Percentiles rank a stretch among this genome's conserved stretches.
These are phyloP conservation scores for Phytophthora crassamura DNA, from an alignment of 352 stramenopile genomes.

Conservation along the genomic window DNA sequence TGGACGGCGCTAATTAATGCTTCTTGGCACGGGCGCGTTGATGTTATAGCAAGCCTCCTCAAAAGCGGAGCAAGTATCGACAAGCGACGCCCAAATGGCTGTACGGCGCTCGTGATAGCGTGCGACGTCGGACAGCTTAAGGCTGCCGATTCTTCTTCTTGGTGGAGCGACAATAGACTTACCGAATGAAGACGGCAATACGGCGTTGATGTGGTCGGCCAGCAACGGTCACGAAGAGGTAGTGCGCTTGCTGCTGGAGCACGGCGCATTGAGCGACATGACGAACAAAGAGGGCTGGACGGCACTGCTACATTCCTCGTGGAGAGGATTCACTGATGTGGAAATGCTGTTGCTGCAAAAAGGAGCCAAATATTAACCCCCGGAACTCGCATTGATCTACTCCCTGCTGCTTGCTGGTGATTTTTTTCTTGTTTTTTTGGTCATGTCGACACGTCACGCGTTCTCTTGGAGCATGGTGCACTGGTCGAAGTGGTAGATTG, in stretches of 20 bases:
- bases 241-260: background rate
- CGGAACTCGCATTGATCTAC: no score
- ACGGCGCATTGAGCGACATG: background rate
- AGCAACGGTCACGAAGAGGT: background rate
- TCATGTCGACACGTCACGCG: no score
- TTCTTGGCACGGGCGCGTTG: background rate
- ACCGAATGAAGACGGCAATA: conserved; percentile 5
- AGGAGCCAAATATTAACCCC: no score
- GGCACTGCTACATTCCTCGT: no score
- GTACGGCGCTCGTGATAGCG: no score
- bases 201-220: background rate
- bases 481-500: no score
- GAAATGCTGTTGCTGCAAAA: no score
- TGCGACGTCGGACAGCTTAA: background rate
- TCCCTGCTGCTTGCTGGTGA: no score
- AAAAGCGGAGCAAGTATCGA: background rate
- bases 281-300: background rate
- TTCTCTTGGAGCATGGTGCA: no score
- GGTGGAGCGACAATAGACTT: background rate
- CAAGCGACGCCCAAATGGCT: no score
- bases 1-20: conserved; percentile 4
- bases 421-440: no score
- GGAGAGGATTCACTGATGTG: no score
- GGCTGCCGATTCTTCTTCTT: background rate
- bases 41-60: background rate